Base-by-base conservation (phyloP, 2,329 filamentous ascomycete species). In the Akanthomyces uredinophilus region DNA sequence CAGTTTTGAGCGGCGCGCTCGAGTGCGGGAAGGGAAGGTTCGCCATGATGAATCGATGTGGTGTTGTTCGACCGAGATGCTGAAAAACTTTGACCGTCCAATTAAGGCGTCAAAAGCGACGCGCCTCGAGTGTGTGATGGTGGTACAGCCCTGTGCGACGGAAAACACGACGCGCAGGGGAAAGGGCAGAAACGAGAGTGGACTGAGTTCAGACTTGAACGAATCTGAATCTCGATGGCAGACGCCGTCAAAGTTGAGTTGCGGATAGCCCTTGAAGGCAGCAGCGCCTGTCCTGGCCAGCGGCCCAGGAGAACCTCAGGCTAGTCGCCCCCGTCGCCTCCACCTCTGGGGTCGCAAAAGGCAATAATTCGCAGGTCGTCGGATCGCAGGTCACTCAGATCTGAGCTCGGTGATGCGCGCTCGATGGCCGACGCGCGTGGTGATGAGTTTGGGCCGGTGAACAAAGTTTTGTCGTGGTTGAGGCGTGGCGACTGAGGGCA, bases 1-100 rank as follows among this genome's bases (percentile, higher is more conserved):
- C 93, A 68, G 90, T 96, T 83, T 95, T 94, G 85, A 98, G 85
- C 77, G 93, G 93, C 86, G 91, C 93, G 85, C 90, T 93, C 75
- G 91, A 96, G 79, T 92, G 91, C 73, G 89, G 84, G 74, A 96
- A 96, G 75, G 88, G 88, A 69, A 94, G 88, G 79, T 96, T 96
- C 81, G 94, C 86, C 95, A 99, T 96, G 73, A 72, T 91, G 78
- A 74, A 75, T 72, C 65, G 61, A 66, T 64, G 57, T 65, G 10
- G 46, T 22, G 37, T 43, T 39, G 50, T 41, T 50, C 18, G 14
- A 59, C 39, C 29, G 52, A 59, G 62, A 54, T 63, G 62, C 44
- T 37, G 43, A 49, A 56, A 51, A 58, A 51, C 53, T 29, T 50
- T 63, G 55, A 64, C 61, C 56, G 66, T 66, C 62, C 65, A 68